Evolutionary conservation across 345 rosid genomes (phyloP), one percentile per base, ranked within the genome.

Genomic region (Streptanthus diversifolius): DNA sequence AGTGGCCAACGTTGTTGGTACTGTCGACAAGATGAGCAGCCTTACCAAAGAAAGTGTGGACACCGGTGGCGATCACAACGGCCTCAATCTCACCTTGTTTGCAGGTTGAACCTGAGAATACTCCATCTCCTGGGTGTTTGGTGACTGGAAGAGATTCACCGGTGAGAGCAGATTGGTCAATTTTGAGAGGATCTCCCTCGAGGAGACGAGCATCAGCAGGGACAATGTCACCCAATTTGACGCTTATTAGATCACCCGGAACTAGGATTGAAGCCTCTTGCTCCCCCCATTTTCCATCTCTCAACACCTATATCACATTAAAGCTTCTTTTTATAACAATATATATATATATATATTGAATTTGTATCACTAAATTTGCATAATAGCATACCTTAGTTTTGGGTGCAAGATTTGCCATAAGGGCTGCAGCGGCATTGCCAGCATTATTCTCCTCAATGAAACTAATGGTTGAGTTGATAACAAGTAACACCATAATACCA

Each of bases 71-170:
- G 7, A 93, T 90, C 12, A 93, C 96, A 69, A 93, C 80, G 7
- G 97, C 98, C 71, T 90, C 97, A 21, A 93, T 85, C 83, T 93
- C 98, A 48, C 97, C 98, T 63, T 93, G 98, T 56, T 93, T 90
- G 81, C 98, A 90, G 36, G 96, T 93, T 27, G 98, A 93, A 40
- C 97, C 97, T 1, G 98, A 90, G 83, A 85, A 93, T 0, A 89
- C 88, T 77, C 68, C 90, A 25, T 81, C 89, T 0, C 96, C 98
- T 0, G 96, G 84, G 40, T 75, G 48, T 85, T 74, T 93, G 0
- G 93, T 93, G 17, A 85, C 92, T 0, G 97, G 98, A 30, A 90
- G 83, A 22, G 98, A 92, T 77, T 92, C 98, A 29, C 98, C 97
- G 0, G 98, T 92, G 33, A 92, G 93, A 3, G 97, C 95, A 37